These are phyloP conservation scores for Cercophora newfieldiana DNA, from an alignment of 495 filamentous ascomycete genomes.

Conservation along the genomic window DNA sequence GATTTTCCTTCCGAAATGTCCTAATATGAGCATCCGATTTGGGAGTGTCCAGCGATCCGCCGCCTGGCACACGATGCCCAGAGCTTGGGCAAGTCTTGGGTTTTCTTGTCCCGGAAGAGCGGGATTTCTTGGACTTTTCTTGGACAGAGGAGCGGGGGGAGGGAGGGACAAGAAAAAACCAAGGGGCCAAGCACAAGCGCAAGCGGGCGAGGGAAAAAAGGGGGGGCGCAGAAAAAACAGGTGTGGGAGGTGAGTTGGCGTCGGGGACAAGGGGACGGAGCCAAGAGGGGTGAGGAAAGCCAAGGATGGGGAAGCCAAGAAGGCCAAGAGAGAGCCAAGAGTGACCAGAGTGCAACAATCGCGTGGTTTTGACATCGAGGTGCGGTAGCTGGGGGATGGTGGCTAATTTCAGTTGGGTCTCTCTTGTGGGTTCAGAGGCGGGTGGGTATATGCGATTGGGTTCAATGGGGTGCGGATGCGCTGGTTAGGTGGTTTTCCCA, in stretches of 20 bases:
- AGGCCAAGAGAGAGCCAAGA: constrained; percentile 1
- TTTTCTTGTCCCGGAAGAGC: constrained; percentile 18
- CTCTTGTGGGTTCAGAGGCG: not conserved
- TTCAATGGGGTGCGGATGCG: no score
- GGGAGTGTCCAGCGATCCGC: not conserved
- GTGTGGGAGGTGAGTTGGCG: not conserved
- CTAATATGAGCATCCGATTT: not conserved
- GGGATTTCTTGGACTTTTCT: constrained; percentile 9
- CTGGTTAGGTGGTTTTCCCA: no score
- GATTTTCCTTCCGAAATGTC: no score
- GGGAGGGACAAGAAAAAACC: not conserved
- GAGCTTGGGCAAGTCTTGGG: not conserved
- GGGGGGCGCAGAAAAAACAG: not conserved
- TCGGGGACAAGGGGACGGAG: not conserved
- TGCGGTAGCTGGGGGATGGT: not conserved
- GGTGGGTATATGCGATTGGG: not conserved
- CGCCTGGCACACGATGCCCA: constrained; percentile 7
- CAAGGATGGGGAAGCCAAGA: constrained; percentile 1
- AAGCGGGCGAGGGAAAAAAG: not conserved
- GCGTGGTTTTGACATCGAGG: not conserved
- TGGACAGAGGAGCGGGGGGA: no score
- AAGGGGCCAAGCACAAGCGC: not conserved
- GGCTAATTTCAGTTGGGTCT: not conserved
- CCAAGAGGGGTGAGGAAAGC: not conserved
- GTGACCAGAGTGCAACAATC: not conserved